Percentiles rank a stretch among this genome's conserved stretches.
Conservation (phyloP, 1,139 yeast species). For the Saccharomyces hybrid region DNA sequence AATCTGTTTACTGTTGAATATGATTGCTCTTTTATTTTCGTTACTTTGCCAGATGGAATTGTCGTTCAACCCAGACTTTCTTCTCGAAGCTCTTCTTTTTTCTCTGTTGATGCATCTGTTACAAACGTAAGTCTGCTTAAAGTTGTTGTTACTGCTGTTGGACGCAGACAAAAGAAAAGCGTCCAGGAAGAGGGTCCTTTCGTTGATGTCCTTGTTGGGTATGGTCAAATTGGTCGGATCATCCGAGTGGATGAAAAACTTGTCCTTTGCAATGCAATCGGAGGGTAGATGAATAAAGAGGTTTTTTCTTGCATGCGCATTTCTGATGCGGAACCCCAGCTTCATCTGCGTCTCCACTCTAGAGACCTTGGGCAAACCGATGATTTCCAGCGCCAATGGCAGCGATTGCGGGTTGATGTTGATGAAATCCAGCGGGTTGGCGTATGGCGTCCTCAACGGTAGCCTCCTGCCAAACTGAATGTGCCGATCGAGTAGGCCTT, state of each 20-base stretch:
- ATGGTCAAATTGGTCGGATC: conserved; percentile 44
- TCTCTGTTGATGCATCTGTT: conserved; percentile 84
- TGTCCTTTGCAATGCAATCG: conserved; percentile 81
- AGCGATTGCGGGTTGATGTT: conserved; percentile 35
- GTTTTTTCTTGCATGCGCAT: conserved; percentile 47
- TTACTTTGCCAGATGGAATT: conserved; percentile 72
- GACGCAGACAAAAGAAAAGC: conserved; percentile 53
- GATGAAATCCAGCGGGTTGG: conserved; percentile 17
- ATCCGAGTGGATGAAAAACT: conserved; percentile 23
- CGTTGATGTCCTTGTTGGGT: conserved; percentile 34
- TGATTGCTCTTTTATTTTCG: conserved; percentile 70
- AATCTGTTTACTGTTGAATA: conserved; percentile 85
- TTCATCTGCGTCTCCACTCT: conserved; percentile 95
- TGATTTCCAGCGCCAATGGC: conserved; percentile 53
- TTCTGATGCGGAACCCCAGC: conserved; percentile 42
- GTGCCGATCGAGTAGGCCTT: background rate
- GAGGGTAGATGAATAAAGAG: conserved; percentile 62
- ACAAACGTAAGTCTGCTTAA: conserved; percentile 66
- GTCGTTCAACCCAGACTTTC: conserved; percentile 62
- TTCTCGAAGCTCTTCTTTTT: conserved; percentile 85
- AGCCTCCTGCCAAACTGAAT: conserved; percentile 21
- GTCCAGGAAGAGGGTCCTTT: conserved; percentile 53
- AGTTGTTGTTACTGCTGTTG: conserved; percentile 12
- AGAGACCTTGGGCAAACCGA: conserved; percentile 67
- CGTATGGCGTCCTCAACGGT: conserved; percentile 17